phyloP scores from a whole-genome alignment of 441 rosid genomes.

The Aleurites moluccanus region DNA sequence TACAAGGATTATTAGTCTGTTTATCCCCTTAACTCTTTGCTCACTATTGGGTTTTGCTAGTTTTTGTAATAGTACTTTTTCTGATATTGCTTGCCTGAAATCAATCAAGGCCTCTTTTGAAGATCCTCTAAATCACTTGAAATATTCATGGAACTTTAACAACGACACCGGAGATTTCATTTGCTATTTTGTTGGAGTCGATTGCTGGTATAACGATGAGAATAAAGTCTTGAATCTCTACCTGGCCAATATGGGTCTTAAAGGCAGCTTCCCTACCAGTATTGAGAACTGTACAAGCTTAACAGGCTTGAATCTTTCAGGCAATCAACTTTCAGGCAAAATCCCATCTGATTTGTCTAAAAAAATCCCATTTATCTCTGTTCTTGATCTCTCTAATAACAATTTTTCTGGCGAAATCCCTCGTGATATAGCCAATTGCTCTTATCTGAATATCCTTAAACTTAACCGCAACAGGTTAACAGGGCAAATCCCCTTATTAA shows the following conservation, averaged over 20 bases:
- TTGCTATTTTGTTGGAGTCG: background rate
- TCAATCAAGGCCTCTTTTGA: background rate
- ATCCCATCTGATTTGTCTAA: background rate
- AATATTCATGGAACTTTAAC: background rate
- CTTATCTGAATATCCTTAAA: background rate
- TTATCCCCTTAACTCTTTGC: background rate
- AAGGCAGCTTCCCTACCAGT: background rate
- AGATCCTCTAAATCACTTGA: background rate
- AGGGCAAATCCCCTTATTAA: slow-evolving; percentile 35
- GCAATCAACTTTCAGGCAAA: background rate
- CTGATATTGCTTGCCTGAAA: slow-evolving; percentile 1
- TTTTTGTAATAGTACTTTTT: background rate
- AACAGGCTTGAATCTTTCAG: slow-evolving; percentile 1
- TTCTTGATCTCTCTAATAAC: background rate
- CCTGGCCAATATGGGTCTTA: background rate
- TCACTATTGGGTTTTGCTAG: background rate
- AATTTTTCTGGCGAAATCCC: background rate
- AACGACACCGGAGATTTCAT: background rate
- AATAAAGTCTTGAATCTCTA: background rate
- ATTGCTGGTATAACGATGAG: background rate
- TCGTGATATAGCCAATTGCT: background rate
- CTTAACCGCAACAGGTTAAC: background rate
- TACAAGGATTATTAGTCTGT: background rate
- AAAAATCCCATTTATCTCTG: background rate
- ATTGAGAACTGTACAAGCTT: background rate